Evolutionary conservation across 1,284 basidiomycete genomes (phyloP), one percentile per base, ranked within the genome.

Genomic region (Trichosporon ovoides): DNA sequence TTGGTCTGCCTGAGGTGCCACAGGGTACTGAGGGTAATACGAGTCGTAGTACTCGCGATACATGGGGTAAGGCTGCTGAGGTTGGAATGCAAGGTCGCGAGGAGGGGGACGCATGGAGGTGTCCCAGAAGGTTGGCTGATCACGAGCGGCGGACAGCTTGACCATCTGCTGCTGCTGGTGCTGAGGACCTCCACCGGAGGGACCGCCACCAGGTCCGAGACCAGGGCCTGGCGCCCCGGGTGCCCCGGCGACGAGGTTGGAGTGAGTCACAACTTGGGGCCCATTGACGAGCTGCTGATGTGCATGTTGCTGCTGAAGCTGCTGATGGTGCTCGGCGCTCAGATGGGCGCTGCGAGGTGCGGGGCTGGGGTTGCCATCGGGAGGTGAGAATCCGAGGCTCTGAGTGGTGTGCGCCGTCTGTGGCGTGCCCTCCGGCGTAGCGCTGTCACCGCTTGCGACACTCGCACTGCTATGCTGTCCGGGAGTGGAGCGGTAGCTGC

Each of bases 41-140:
- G 37, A 52, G 37, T 60, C 53, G 24, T 43, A 24, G 46, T 53
- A 53, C 40, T 36, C 35, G 18, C 22, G 52, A 11, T 52, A 34
- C 40, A 48, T 48, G 43, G 16, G 50, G 22, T 46, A 46, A 20
- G 38, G 14, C 37, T 35, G 38, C 20, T n/a, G 37, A 20, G 24
- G 49, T 19, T 40, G 46, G 37, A 35, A 31, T 1, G 31, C 7
- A 18, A 38, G 28, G 28, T 56, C 36, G 55, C 35, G 48, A 6
- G 18, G 24, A 36, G 22, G 46, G 9, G 35, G 49, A 22, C 34
- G 43, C 43, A 48, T 28, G 1, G 43, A 48, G 16, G 43, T 28
- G 43, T 48, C 43, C 43, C 43, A 48, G 33, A 31, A 33, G 6
- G 49, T 20, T 12, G 24, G 19, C 49, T 35, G 49, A 9, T 50